A percentile compares a stretch with the other conserved stretches of the same genome.
Evolutionary conservation across 345 rosid genomes (phyloP).

Genomic region (Aquilaria yunnanensis): DNA sequence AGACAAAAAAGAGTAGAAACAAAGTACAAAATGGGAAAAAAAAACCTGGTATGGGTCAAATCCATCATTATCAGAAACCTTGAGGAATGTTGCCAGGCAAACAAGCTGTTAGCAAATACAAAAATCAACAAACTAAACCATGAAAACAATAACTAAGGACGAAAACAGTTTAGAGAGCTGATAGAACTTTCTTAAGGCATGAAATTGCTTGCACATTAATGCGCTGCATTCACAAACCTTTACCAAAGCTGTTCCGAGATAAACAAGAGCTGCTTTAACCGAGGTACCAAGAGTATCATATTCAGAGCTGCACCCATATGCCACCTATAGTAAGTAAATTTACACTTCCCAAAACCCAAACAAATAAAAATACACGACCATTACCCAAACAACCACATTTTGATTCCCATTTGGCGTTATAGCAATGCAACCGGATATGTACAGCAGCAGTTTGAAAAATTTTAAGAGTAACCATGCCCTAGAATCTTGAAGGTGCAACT

Average conservation of each 20-base stretch:
- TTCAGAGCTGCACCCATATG: slow-evolving; percentile 58
- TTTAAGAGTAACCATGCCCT: too few relatives aligned
- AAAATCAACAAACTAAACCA: not conserved
- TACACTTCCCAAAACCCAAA: not conserved
- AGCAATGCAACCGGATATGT: too few relatives aligned
- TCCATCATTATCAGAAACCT: slow-evolving; percentile 80
- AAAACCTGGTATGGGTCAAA: slow-evolving; percentile 93
- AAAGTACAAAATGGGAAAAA: not conserved
- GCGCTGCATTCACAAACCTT: slow-evolving; percentile 44
- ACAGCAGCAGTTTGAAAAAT: too few relatives aligned
- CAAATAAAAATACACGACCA: too few relatives aligned
- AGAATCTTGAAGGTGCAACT: too few relatives aligned
- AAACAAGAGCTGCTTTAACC: slow-evolving; percentile 82
- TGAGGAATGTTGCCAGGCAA: slow-evolving; percentile 89
- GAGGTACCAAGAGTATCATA: slow-evolving; percentile 97
- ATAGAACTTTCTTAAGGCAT: not conserved
- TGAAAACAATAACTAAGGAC: not conserved
- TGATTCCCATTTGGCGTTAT: too few relatives aligned
- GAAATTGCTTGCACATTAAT: not conserved
- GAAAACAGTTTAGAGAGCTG: not conserved
- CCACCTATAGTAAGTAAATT: not conserved
- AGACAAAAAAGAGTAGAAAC: not conserved
- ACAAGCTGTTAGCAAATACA: slow-evolving; percentile 59
- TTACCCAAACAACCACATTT: too few relatives aligned
- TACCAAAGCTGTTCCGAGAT: slow-evolving; percentile 81